These are phyloP conservation scores for Colletotrichum lentis DNA, from an alignment of 2,329 filamentous ascomycete species.

Conservation along the genomic window DNA sequence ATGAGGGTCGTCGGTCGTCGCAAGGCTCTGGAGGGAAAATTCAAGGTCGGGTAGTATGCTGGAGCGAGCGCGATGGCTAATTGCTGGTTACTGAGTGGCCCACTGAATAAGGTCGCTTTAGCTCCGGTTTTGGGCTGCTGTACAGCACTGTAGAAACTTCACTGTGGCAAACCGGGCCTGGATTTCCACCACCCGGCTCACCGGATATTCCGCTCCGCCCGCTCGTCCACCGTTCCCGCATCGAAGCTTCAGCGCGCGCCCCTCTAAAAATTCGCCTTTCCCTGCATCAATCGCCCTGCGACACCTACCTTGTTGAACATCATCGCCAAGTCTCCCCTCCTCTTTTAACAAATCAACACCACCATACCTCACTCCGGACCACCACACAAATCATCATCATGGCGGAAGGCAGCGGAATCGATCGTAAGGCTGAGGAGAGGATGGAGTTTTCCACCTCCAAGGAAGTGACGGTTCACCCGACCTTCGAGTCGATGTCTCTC, in stretches of 20 bases:
- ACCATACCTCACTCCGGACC: not conserved
- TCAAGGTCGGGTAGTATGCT: conserved; percentile 1
- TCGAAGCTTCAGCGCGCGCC: conserved; percentile 30
- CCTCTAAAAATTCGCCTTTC: conserved; percentile 34
- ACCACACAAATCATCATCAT: conserved; percentile 61
- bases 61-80: conserved; percentile 4
- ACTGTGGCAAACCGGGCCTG: not conserved
- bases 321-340: not conserved
- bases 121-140: conserved; percentile 23
- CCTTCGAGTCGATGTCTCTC: conserved; percentile 94
- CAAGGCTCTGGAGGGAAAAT: conserved; percentile 26
- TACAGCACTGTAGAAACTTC: conserved; percentile 8
- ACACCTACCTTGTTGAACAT: not conserved
- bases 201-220: conserved; percentile 16
- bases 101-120: conserved; percentile 36
- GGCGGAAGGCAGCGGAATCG: conserved; percentile 81
- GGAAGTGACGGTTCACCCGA: conserved; percentile 94
- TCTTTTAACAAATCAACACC: conserved; percentile 1
- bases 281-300: not conserved
- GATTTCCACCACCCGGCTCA: conserved; percentile 1
- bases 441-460: conserved; percentile 99
- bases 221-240: not conserved
- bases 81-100: conserved; percentile 24
- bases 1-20: conserved; percentile 2
- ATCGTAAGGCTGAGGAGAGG: conserved; percentile 91